Evolutionary conservation across 2,329 filamentous ascomycete species (phyloP).

Genomic region (Aspergillus arachidicola): DNA sequence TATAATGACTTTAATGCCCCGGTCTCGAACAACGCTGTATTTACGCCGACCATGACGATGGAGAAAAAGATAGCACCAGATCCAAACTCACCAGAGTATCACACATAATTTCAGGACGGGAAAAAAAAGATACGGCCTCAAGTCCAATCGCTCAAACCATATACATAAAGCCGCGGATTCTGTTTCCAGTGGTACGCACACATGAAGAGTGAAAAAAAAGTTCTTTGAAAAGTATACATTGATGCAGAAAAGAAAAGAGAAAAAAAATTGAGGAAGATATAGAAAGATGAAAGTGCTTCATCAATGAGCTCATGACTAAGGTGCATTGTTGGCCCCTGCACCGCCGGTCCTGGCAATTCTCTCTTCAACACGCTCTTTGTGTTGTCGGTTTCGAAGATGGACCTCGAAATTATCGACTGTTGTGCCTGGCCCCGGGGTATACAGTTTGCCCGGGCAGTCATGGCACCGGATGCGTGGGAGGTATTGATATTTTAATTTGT

Average conservation of each 20-base stretch:
- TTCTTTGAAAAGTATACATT: slow-evolving; percentile 17
- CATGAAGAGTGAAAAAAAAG: not conserved
- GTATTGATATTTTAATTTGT: slow-evolving; percentile 75
- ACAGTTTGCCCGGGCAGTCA: slow-evolving; percentile 91
- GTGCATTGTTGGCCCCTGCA: slow-evolving; percentile 14
- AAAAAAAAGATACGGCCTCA: slow-evolving; percentile 2
- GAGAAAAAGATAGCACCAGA: slow-evolving; percentile 1
- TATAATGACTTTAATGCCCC: slow-evolving; percentile 2
- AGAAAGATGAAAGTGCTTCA: slow-evolving; percentile 7
- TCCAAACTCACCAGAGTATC: slow-evolving; percentile 13
- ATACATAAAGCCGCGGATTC: slow-evolving; percentile 16
- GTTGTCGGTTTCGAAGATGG: slow-evolving; percentile 81
- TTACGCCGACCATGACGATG: slow-evolving; percentile 10
- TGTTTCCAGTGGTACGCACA: slow-evolving; percentile 7
- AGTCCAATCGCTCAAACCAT: slow-evolving; percentile 20
- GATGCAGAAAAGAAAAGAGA: slow-evolving; percentile 1
- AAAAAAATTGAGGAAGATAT: not conserved
- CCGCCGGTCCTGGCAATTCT: slow-evolving; percentile 39
- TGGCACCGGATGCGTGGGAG: slow-evolving; percentile 87
- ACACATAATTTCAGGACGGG: slow-evolving; percentile 6
- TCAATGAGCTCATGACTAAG: slow-evolving; percentile 19
- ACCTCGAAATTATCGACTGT: slow-evolving; percentile 91
- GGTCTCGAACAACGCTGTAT: slow-evolving; percentile 7
- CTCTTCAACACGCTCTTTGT: slow-evolving; percentile 71
- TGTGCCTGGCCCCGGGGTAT: slow-evolving; percentile 83